Percentiles rank a stretch among this genome's conserved stretches.
phyloP scores from a whole-genome alignment of 805 yeast genomes.

The Myxozyma geophila region DNA sequence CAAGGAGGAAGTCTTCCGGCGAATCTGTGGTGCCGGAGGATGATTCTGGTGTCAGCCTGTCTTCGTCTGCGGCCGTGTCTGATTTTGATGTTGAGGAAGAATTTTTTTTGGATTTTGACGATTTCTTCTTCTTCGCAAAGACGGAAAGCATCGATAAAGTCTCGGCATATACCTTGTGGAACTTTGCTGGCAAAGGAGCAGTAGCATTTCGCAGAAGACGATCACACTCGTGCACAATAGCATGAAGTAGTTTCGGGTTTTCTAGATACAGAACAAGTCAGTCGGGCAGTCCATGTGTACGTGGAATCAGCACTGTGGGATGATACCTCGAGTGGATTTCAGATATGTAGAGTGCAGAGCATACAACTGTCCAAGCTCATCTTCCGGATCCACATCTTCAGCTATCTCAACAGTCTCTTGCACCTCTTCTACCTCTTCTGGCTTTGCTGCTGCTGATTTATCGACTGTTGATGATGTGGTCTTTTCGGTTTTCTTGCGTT shows the following conservation, averaged over 20 bases:
- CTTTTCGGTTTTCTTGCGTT: slow-evolving; percentile 29
- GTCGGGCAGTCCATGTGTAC: background rate
- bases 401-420: slow-evolving; percentile 68
- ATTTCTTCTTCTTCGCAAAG: slow-evolving; percentile 37
- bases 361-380: slow-evolving; percentile 74
- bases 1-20: slow-evolving; percentile 64
- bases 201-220: slow-evolving; percentile 55
- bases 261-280: slow-evolving; percentile 9
- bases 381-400: slow-evolving; percentile 72
- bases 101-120: slow-evolving; percentile 37
- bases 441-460: background rate
- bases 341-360: slow-evolving; percentile 73
- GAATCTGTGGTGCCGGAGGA: slow-evolving; percentile 41
- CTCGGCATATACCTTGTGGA: slow-evolving; percentile 74
- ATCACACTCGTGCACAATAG: slow-evolving; percentile 92
- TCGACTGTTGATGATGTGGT: background rate
- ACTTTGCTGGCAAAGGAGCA: slow-evolving; percentile 46
- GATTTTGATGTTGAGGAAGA: slow-evolving; percentile 32
- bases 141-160: slow-evolving; percentile 51
- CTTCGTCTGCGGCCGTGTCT: slow-evolving; percentile 30
- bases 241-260: slow-evolving; percentile 52
- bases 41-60: background rate
- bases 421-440: slow-evolving; percentile 28
- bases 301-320: background rate
- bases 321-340: slow-evolving; percentile 56